Conservation (phyloP, 768 basidiomycete genomes). For the Hortiboletus campestris region DNA sequence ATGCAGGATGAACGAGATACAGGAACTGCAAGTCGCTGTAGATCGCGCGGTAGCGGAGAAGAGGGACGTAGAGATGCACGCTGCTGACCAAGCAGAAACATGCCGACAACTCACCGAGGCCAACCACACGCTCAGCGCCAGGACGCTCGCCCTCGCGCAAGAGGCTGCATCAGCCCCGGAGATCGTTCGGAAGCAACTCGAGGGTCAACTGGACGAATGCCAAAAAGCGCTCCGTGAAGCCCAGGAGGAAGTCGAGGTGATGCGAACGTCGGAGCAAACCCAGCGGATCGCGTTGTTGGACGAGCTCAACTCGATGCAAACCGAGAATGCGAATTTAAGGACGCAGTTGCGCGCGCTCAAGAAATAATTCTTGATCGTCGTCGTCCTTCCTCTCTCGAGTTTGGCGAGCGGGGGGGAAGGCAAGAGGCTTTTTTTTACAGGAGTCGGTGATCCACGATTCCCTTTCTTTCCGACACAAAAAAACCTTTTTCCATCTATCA, state of each 20-base stretch:
- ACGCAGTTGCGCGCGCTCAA: slow-evolving; percentile 67
- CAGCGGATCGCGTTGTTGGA: slow-evolving; percentile 85
- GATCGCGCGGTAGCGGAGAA: slow-evolving; percentile 64
- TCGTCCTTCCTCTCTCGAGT: background rate
- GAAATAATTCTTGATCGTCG: slow-evolving; percentile 7
- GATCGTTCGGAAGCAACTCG: slow-evolving; percentile 60
- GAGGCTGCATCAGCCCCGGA: slow-evolving; percentile 37
- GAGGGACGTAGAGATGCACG: slow-evolving; percentile 62
- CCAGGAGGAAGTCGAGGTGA: slow-evolving; percentile 64
- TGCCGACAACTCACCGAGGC: slow-evolving; percentile 72
- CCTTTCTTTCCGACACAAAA: background rate
- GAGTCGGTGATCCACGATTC: background rate
- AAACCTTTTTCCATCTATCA: no score
- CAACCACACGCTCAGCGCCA: slow-evolving; percentile 74
- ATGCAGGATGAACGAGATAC: slow-evolving; percentile 64
- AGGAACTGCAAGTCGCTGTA: slow-evolving; percentile 55
- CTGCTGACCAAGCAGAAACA: slow-evolving; percentile 72
- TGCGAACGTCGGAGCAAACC: slow-evolving; percentile 69
- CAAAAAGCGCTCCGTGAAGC: slow-evolving; percentile 61
- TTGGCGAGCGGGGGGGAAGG: background rate
- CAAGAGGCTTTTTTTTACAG: background rate
- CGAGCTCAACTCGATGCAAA: slow-evolving; percentile 81
- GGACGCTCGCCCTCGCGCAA: slow-evolving; percentile 51
- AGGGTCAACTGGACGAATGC: slow-evolving; percentile 59
- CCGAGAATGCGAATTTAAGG: slow-evolving; percentile 68